Evolutionary conservation across 352 stramenopile genomes (phyloP).

Genomic region (Globisporangium orthogonon): DNA sequence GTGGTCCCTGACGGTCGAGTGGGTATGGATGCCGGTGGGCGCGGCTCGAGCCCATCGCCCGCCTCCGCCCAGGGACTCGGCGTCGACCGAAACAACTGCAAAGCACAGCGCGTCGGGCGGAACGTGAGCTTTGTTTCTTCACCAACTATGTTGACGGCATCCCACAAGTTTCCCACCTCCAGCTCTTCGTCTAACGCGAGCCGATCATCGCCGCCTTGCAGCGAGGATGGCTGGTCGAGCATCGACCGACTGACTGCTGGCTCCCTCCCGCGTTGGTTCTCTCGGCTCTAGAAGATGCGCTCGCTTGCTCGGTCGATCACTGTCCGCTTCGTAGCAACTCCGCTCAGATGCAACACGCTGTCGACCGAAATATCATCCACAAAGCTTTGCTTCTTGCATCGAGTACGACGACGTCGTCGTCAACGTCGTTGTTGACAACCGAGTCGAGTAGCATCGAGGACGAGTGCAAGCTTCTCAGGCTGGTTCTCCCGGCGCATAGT

Average conservation of each 20-base stretch:
- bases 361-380: no score
- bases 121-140: background rate
- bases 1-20: background rate
- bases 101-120: background rate
- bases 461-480: no score
- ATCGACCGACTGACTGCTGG: background rate
- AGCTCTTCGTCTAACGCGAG: conserved; percentile 6
- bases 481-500: no score
- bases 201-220: background rate
- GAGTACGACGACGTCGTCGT: no score
- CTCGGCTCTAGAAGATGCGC: background rate
- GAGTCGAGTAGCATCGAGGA: no score
- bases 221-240: background rate
- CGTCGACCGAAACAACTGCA: conserved; percentile 8
- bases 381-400: no score
- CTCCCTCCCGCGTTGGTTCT: no score
- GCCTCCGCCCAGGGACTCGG: conserved; percentile 10
- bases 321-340: no score
- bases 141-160: no score
- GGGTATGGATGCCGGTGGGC: background rate
- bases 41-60: conserved; percentile 2
- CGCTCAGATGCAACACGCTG: no score
- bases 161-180: conserved; percentile 2
- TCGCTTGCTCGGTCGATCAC: background rate
- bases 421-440: no score